Conservation (phyloP, 495 filamentous ascomycete genomes). For the Amphirosellinia nigrospora region DNA sequence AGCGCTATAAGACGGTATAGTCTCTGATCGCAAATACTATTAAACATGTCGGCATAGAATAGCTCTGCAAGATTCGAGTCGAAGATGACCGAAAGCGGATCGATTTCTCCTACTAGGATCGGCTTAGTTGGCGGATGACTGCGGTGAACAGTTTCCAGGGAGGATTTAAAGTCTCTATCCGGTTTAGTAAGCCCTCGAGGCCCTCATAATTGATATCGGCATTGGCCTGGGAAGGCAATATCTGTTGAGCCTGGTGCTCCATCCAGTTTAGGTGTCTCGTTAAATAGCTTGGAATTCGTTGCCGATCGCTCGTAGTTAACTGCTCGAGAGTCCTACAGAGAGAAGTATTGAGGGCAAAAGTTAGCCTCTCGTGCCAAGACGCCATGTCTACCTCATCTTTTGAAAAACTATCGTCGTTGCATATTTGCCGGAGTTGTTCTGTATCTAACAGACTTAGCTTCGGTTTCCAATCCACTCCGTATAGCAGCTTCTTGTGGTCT, state of each 20-base stretch:
- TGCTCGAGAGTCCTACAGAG: conserved; percentile 26
- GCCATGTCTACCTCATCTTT: conserved; percentile 30
- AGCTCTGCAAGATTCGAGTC: conserved; percentile 30
- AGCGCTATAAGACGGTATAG: conserved; percentile 33
- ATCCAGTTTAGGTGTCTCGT: conserved; percentile 37
- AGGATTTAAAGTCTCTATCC: conserved; percentile 30
- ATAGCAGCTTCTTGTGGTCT: conserved; percentile 34
- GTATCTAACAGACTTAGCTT: conserved; percentile 37
- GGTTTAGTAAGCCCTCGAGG: conserved; percentile 23
- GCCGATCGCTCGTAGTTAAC: conserved; percentile 23
- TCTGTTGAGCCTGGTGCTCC: conserved; percentile 27
- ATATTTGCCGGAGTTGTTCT: conserved; percentile 27
- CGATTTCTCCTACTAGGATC: conserved; percentile 49
- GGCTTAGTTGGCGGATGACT: conserved; percentile 38
- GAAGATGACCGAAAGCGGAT: conserved; percentile 47
- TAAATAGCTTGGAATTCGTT: conserved; percentile 22
- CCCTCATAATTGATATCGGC: conserved; percentile 4
- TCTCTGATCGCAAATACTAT: conserved; percentile 31
- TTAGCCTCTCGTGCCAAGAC: conserved; percentile 27
- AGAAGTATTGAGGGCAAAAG: conserved; percentile 27
- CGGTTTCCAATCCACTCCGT: conserved; percentile 42
- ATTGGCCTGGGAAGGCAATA: conserved; percentile 7
- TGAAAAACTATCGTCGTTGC: conserved; percentile 26
- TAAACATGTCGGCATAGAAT: conserved; percentile 38
- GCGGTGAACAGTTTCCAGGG: conserved; percentile 38